Base-by-base conservation (phyloP, 768 basidiomycete species). In the Calocera viscosa region DNA sequence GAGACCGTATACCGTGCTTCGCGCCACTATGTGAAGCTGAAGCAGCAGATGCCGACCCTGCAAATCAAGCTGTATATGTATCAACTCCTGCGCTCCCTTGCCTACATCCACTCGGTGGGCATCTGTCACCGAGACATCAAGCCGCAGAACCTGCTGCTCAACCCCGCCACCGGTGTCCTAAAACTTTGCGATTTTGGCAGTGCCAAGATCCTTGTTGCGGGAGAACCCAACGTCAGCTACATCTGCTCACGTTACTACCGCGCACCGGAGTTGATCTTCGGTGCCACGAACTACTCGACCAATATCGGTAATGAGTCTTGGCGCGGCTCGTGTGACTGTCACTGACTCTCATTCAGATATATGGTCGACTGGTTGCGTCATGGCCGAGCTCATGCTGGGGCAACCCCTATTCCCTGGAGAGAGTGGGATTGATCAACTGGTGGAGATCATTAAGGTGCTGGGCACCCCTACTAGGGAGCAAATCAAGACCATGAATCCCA, bases 401-500 rank as follows among this genome's bases (percentile, higher is more conserved):
- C 95, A 98, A 75, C 96, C 96, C 32, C 82, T 99, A 66, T 99
- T 99, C 85, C 96, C 96, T 1, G 96, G 96, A 68, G 96, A 99
- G 80, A 91, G 90, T 74, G 94, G 95, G 26, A 99, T 99, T 74
- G 96, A 99, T 79, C 96, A 99, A 80, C 77, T 99, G 73, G 96
- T 99, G 67, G 96, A 99, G 80, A 99, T 99, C 72, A 99, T 99
- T 87, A 99, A 99, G 78, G 94, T 99, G 49, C 85, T 99, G 65
- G 96, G 96, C 17, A 99, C 96, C 24, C 96, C 96, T 1, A 94
- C 96, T 68, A 82, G 95, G 71, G 96, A 98, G 75, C 96, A 99
- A 78, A 99, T 99, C 84, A 98, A 99, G 87, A 98, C 96, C 72
- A 99, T 99, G 96, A 99, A 99, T 78, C 96, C 96, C 66, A 99